These are phyloP conservation scores for Ogataea naganishii DNA, from an alignment of 805 yeast genomes.

Conservation along the genomic window DNA sequence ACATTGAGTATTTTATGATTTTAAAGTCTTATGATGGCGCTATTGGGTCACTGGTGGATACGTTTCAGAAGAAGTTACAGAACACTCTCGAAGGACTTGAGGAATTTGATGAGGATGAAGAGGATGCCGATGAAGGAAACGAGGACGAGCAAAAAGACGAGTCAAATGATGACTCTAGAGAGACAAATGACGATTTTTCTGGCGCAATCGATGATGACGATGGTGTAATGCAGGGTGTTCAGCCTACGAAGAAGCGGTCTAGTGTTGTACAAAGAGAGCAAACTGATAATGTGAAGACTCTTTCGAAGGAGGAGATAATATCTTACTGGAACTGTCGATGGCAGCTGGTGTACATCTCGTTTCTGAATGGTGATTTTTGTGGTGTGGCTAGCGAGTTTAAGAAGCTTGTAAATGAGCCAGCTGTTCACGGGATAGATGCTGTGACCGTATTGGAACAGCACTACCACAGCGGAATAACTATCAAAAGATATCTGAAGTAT, in stretches of 20 bases:
- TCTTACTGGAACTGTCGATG: slow-evolving; percentile 23
- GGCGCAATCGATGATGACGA: slow-evolving; percentile 1
- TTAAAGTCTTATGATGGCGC: slow-evolving; percentile 13
- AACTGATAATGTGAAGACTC: slow-evolving; percentile 1
- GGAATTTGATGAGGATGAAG: slow-evolving; percentile 10
- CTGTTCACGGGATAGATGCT: slow-evolving; percentile 9
- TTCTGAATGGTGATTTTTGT: slow-evolving; percentile 15
- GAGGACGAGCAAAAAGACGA: background rate
- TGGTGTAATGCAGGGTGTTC: background rate
- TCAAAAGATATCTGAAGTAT: slow-evolving; percentile 11
- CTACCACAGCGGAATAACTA: slow-evolving; percentile 10
- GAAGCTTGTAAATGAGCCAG: slow-evolving; percentile 5
- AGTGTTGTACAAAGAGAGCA: background rate
- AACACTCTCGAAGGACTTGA: slow-evolving; percentile 9
- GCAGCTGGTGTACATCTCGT: slow-evolving; percentile 17
- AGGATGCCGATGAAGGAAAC: slow-evolving; percentile 9
- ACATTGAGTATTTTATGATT: slow-evolving; percentile 10
- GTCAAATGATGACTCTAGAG: background rate
- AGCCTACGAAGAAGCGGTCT: background rate
- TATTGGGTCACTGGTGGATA: slow-evolving; percentile 5
- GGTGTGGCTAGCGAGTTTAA: slow-evolving; percentile 15
- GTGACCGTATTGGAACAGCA: slow-evolving; percentile 9
- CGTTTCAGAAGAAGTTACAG: slow-evolving; percentile 2
- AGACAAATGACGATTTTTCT: background rate
- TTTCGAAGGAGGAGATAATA: slow-evolving; percentile 11